Conservation (phyloP, 2,329 filamentous ascomycete species). For the Arachnomyces sp. region DNA sequence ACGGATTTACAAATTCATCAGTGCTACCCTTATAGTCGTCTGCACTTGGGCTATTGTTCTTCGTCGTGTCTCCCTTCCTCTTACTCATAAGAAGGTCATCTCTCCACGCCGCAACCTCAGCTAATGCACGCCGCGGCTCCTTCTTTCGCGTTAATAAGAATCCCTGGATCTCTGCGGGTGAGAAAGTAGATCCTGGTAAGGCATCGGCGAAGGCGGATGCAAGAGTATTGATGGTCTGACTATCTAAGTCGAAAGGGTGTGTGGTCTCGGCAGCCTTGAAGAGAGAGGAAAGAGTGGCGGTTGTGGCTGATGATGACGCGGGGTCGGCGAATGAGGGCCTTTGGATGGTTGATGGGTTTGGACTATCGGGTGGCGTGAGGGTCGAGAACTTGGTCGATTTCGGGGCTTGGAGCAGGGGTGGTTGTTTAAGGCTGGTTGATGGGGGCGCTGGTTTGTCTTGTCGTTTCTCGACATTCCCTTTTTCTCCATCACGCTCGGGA, state of each 20-base stretch:
- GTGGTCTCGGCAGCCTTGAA: background rate
- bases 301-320: background rate
- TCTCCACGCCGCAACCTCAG: slow-evolving; percentile 36
- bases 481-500: too few relatives aligned
- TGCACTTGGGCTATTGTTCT: too few relatives aligned
- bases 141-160: slow-evolving; percentile 37
- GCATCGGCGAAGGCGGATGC: slow-evolving; percentile 37
- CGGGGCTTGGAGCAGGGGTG: too few relatives aligned
- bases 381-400: too few relatives aligned
- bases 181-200: slow-evolving; percentile 40
- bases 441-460: too few relatives aligned
- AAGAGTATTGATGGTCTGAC: slow-evolving; percentile 27
- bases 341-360: too few relatives aligned
- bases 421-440: too few relatives aligned
- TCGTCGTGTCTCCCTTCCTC: background rate
- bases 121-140: slow-evolving; percentile 38
- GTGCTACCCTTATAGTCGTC: too few relatives aligned
- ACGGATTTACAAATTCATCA: too few relatives aligned
- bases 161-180: slow-evolving; percentile 47
- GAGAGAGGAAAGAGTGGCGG: background rate
- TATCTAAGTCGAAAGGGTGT: background rate
- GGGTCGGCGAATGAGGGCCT: too few relatives aligned
- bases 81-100: slow-evolving; percentile 3
- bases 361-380: too few relatives aligned
- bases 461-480: too few relatives aligned